Evolutionary conservation across 2,329 filamentous ascomycete species (phyloP).

Genomic region (Mycogone perniciosa): DNA sequence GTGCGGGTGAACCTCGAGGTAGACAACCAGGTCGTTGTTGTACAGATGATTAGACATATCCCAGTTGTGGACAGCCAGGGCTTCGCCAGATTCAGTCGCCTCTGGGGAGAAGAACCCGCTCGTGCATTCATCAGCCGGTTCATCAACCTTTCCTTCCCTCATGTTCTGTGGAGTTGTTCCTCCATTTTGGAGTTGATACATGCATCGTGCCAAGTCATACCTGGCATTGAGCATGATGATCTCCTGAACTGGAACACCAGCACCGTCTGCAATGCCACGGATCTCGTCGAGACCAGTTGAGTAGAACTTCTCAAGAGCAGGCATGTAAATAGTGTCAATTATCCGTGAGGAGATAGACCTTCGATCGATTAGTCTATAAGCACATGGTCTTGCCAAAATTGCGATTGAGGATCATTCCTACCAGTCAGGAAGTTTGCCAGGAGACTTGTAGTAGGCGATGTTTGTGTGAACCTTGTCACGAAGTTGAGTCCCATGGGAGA

Average conservation of each 20-base stretch:
- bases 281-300: conserved; percentile 31
- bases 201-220: conserved; percentile 41
- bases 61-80: conserved; percentile 48
- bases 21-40: conserved; percentile 19
- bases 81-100: conserved; percentile 18
- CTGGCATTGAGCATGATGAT: conserved; percentile 53
- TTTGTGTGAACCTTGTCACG: conserved; percentile 5
- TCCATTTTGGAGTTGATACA: conserved; percentile 1
- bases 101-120: conserved; percentile 25
- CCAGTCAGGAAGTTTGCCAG: conserved; percentile 7
- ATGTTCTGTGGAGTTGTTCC: neutral
- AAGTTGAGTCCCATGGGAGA: conserved; percentile 3
- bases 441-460: conserved; percentile 6
- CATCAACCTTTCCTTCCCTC: conserved; percentile 20
- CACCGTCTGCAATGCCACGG: conserved; percentile 47
- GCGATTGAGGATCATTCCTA: neutral
- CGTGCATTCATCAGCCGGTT: conserved; percentile 41
- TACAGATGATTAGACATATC: conserved; percentile 28
- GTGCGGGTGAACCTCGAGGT: conserved; percentile 20
- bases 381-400: neutral
- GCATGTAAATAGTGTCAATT: conserved; percentile 1
- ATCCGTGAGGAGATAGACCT: neutral
- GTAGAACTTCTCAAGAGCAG: conserved; percentile 7
- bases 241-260: conserved; percentile 38
- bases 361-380: neutral